phyloP scores from a whole-genome alignment of 2,329 filamentous ascomycete species.

The Sarocladium oryzae region DNA sequence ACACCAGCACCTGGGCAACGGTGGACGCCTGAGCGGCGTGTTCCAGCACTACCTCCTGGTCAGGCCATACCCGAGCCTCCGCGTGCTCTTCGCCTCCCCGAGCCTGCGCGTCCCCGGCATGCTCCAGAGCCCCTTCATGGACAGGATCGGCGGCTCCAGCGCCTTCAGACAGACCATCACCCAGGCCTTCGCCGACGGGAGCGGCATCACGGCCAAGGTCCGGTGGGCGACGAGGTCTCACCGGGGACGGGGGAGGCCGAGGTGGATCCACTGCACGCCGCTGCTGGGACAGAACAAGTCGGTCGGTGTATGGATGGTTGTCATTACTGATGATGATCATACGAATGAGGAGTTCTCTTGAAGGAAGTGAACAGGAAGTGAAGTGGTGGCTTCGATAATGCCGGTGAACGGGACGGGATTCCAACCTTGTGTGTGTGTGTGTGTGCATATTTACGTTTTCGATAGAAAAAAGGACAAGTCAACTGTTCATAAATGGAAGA shows the following conservation, averaged over 20 bases:
- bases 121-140: constrained; percentile 52
- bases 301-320: constrained; percentile 73
- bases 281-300: constrained; percentile 58
- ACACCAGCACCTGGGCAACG: too few species aligned
- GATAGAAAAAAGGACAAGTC: too few species aligned
- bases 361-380: too few species aligned
- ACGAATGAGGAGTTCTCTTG: background rate
- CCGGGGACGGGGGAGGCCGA: constrained; percentile 42
- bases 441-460: too few species aligned
- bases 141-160: constrained; percentile 43
- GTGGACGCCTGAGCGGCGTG: constrained; percentile 19
- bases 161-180: constrained; percentile 41
- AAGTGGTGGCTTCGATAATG: too few species aligned
- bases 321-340: constrained; percentile 60
- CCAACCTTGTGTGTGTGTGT: too few species aligned
- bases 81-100: constrained; percentile 63
- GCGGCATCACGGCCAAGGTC: constrained; percentile 68
- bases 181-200: constrained; percentile 58
- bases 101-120: constrained; percentile 62
- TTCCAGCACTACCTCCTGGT: constrained; percentile 58
- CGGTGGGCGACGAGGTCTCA: constrained; percentile 50
- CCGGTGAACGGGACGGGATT: background rate
- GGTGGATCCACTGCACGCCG: constrained; percentile 75
- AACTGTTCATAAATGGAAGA: too few species aligned
- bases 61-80: constrained; percentile 57